phyloP scores from a whole-genome alignment of 805 yeast species.

The Lipomyces starkeyi region DNA sequence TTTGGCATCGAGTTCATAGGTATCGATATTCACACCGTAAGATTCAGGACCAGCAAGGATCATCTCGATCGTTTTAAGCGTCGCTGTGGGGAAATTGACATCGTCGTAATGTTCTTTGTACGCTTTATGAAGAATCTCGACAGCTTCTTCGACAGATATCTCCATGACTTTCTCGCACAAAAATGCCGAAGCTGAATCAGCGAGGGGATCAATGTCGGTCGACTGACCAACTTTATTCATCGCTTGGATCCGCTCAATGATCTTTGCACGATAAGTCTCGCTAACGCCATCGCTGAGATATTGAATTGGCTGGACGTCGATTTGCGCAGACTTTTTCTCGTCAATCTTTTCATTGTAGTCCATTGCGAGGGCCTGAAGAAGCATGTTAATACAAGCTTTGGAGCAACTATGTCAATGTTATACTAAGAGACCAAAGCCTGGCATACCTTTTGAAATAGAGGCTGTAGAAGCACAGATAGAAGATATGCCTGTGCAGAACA shows the following conservation, averaged over 20 bases:
- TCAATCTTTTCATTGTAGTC: neutral
- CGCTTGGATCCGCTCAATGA: slow-evolving; percentile 18
- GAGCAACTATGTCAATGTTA: too few species aligned
- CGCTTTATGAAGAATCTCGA: slow-evolving; percentile 35
- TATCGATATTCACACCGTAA: slow-evolving; percentile 13
- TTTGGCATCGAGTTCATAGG: slow-evolving; percentile 20
- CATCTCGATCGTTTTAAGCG: slow-evolving; percentile 7
- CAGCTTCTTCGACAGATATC: slow-evolving; percentile 49
- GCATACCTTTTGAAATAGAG: too few species aligned
- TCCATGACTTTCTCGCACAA: slow-evolving; percentile 48
- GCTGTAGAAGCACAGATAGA: too few species aligned
- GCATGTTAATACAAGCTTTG: too few species aligned
- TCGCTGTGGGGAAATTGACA: slow-evolving; percentile 16
- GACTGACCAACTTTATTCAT: slow-evolving; percentile 22
- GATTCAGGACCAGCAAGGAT: slow-evolving; percentile 13
- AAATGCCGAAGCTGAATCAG: slow-evolving; percentile 18
- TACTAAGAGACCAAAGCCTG: too few species aligned
- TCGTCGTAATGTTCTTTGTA: slow-evolving; percentile 17
- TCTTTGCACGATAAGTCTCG: neutral
- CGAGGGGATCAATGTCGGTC: slow-evolving; percentile 19
- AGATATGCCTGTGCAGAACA: too few species aligned
- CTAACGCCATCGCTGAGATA: neutral
- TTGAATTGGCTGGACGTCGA: neutral
- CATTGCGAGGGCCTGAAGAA: too few species aligned
- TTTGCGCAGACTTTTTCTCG: slow-evolving; percentile 5